Evolutionary conservation across 2,329 filamentous ascomycete species (phyloP).

Genomic region (Phialophora verrucosa): DNA sequence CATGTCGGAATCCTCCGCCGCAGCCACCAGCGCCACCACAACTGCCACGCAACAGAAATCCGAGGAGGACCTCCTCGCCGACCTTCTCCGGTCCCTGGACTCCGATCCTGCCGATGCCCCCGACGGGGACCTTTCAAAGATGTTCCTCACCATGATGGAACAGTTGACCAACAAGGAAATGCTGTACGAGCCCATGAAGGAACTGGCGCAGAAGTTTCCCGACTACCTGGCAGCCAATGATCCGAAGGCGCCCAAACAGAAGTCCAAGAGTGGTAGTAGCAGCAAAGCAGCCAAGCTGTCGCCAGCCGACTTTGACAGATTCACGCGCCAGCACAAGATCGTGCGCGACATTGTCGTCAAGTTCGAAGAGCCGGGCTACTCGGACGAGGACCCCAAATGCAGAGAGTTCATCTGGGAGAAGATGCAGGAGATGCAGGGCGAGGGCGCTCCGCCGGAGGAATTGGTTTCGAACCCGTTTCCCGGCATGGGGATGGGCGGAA

Average conservation of each 20-base stretch:
- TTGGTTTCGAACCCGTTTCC: constrained; percentile 64
- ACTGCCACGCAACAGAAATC: constrained; percentile 62
- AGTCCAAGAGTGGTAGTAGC: background rate
- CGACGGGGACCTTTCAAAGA: constrained; percentile 90
- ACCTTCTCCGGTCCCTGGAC: constrained; percentile 89
- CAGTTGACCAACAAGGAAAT: constrained; percentile 98
- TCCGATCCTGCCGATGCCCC: constrained; percentile 61
- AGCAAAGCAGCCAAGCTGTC: constrained; percentile 46
- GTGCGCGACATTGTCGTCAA: constrained; percentile 86
- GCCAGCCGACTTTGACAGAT: constrained; percentile 75
- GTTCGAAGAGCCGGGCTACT: constrained; percentile 82
- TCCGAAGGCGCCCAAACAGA: constrained; percentile 41
- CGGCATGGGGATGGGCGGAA: constrained; percentile 76
- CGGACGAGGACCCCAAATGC: constrained; percentile 79
- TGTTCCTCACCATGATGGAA: constrained; percentile 98
- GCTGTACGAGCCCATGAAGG: constrained; percentile 98
- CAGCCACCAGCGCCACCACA: constrained; percentile 74
- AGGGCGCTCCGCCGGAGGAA: constrained; percentile 87
- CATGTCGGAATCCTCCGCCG: constrained; percentile 79
- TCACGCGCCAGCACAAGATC: constrained; percentile 77
- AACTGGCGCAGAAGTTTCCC: constrained; percentile 90
- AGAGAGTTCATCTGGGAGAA: constrained; percentile 92
- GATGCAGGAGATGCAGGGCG: constrained; percentile 99
- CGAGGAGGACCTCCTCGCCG: constrained; percentile 82
- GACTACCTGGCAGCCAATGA: constrained; percentile 83